Evolutionary conservation across 2,329 filamentous ascomycete genomes (phyloP), one percentile per base, ranked within the genome.

Genomic region (Rutstroemia sp.): DNA sequence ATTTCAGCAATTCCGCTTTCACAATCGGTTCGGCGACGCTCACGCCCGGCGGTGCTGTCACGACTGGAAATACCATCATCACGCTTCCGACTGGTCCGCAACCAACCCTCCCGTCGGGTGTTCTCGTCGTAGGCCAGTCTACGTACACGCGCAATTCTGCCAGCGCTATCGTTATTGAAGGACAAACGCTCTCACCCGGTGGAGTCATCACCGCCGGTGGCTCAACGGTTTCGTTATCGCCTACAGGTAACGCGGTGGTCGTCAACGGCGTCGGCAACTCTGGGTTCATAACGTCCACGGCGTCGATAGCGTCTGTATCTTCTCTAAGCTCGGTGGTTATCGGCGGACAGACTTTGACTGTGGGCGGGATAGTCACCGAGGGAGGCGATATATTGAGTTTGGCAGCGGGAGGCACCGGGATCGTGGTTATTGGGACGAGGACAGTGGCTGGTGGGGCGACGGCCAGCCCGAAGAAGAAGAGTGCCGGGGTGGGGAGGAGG

Each of bases 371-470:
- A 4, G 56, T 67, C 9, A 68, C 66, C 0, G 61, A 67, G 10
- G 66, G 66, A 4, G 62, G 62, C 3, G 65, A 68, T 19, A 61
- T 68, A 1, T 54, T 67, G 16, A 61, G 57, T 54, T 53, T 68
- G n/a, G 61, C 62, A 8, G 58, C 62, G 4, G 52, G 56, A 6
- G 64, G 65, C 4, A 64, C 58, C 0, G 59, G 58, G 1, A 55
- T 67, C 4, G 55, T 63, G 16, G 61, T 67, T 18, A 58, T 67
- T 12, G 63, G 64, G 2, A 68, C 65, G 2, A 62, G 65, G 9
- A 66, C 63, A 1, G 55, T 66, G 19, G 64, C 57, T 3, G 62
- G 58, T 5, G 60, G 50, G 4, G 34, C 42, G 2, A 63, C 64
- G 1, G 56, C 55, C 0, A 57, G 59, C 6, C 58, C 60, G 6